These are phyloP conservation scores for Herpetomonas samuelpessoai DNA, from an alignment of 208 protist genomes.

Conservation along the genomic window DNA sequence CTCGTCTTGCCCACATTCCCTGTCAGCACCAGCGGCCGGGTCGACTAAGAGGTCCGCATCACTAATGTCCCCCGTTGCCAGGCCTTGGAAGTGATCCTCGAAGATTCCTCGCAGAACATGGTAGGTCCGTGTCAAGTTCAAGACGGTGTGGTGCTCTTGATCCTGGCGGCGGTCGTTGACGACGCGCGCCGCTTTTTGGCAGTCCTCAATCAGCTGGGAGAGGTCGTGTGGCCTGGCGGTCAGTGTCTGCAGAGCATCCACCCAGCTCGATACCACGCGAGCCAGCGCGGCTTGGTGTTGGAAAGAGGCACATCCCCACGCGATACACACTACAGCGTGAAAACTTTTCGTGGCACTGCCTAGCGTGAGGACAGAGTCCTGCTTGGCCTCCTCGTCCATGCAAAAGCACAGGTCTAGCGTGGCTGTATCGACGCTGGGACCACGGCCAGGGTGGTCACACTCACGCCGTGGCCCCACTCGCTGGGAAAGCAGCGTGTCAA, in stretches of 20 bases:
- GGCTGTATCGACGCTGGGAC: neutral
- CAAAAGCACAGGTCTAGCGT: slow-evolving; percentile 1
- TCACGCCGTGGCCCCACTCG: too few relatives aligned
- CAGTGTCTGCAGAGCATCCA: slow-evolving; percentile 2
- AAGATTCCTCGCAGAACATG: slow-evolving; percentile 24
- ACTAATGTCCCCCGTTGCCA: neutral
- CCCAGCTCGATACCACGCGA: slow-evolving; percentile 17
- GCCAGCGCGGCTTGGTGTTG: slow-evolving; percentile 43
- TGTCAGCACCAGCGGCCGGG: too few relatives aligned
- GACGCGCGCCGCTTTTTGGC: neutral
- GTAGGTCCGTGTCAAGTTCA: neutral
- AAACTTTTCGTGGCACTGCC: slow-evolving; percentile 67
- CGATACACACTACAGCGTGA: slow-evolving; percentile 50
- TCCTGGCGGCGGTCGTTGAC: too few relatives aligned
- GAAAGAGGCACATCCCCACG: slow-evolving; percentile 69
- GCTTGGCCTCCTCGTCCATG: slow-evolving; percentile 1
- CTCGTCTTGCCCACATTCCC: neutral
- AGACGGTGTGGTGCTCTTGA: too few relatives aligned
- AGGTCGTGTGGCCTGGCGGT: neutral
- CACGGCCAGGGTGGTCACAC: too few relatives aligned
- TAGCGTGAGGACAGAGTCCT: slow-evolving; percentile 19
- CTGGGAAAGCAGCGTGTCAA: too few relatives aligned
- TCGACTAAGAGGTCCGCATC: too few relatives aligned
- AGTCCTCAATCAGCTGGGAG: neutral
- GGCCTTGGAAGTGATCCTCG: slow-evolving; percentile 23